phyloP scores from a whole-genome alignment of 1,284 basidiomycete species.

The Cutaneotrichosporon sp. region DNA sequence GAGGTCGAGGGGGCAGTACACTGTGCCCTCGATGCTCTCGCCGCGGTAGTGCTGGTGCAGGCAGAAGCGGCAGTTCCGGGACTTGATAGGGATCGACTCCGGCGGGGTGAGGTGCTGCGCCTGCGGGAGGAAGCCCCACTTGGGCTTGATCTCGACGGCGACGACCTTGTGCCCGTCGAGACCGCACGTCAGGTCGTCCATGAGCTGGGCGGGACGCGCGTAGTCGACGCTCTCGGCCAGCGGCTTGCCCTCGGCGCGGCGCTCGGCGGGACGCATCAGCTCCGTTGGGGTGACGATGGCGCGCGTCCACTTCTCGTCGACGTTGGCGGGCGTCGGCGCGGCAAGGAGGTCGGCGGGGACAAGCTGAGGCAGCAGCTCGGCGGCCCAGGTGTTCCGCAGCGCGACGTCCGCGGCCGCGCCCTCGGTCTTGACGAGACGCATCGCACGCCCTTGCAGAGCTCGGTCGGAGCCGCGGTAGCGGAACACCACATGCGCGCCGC shows the following conservation, averaged over 20 bases:
- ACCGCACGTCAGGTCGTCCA: slow-evolving; percentile 58
- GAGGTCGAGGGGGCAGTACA: slow-evolving; percentile 83
- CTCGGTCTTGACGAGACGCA: slow-evolving; percentile 56
- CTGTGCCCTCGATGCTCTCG: slow-evolving; percentile 11
- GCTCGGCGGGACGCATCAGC: slow-evolving; percentile 59
- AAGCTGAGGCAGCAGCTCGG: slow-evolving; percentile 52
- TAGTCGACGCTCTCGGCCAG: slow-evolving; percentile 56
- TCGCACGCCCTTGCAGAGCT: slow-evolving; percentile 64
- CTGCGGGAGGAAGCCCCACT: slow-evolving; percentile 87
- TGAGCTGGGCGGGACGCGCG: slow-evolving; percentile 63
- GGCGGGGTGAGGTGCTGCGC: slow-evolving; percentile 61
- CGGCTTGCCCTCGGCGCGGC: slow-evolving; percentile 60
- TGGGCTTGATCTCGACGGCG: slow-evolving; percentile 91
- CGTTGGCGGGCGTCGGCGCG: slow-evolving; percentile 58
- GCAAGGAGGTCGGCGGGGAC: slow-evolving; percentile 65
- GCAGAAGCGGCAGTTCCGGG: slow-evolving; percentile 76
- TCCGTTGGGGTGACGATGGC: slow-evolving; percentile 59
- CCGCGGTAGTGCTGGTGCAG: slow-evolving; percentile 70
- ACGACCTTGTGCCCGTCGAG: slow-evolving; percentile 46
- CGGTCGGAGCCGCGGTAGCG: slow-evolving; percentile 66
- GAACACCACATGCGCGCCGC: slow-evolving; percentile 85
- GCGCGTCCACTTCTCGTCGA: slow-evolving; percentile 66
- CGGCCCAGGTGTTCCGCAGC: slow-evolving; percentile 30
- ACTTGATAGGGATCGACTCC: slow-evolving; percentile 64
- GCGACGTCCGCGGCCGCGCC: slow-evolving; percentile 7